Evolutionary conservation across 805 yeast genomes (phyloP).

Genomic region (Yamadazyma paraphyllophila): DNA sequence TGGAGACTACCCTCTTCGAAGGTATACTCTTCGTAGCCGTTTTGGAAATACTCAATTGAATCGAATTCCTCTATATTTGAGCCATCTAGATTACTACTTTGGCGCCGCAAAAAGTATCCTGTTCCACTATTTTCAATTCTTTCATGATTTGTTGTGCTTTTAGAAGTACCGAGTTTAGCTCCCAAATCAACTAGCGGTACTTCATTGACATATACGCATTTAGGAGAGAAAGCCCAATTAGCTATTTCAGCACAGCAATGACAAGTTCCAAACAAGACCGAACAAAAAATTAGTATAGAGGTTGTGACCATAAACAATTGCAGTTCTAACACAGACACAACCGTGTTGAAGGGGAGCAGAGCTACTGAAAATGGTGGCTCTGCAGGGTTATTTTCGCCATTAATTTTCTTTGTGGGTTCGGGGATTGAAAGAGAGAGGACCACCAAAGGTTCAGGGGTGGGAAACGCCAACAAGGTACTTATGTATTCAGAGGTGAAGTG

Average conservation of each 20-base stretch:
- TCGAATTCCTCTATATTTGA: conserved; percentile 4
- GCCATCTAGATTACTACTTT: conserved; percentile 8
- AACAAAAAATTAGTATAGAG: neutral
- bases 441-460: too few species aligned
- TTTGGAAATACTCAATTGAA: conserved; percentile 7
- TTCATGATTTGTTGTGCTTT: neutral
- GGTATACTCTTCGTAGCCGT: conserved; percentile 10
- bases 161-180: neutral
- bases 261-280: neutral
- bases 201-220: neutral
- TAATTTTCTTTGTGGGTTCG: too few species aligned
- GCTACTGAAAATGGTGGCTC: too few species aligned
- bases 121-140: neutral
- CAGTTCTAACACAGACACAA: too few species aligned
- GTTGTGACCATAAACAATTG: neutral
- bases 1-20: neutral
- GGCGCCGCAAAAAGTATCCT: conserved; percentile 1
- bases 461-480: too few species aligned
- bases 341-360: too few species aligned
- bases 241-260: neutral
- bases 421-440: too few species aligned
- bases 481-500: too few species aligned
- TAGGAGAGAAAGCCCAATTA: neutral
- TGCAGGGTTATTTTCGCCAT: too few species aligned
- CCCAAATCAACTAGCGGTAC: neutral